phyloP scores from a whole-genome alignment of 73 alveolate genomes.

The Blepharisma stoltei region DNA sequence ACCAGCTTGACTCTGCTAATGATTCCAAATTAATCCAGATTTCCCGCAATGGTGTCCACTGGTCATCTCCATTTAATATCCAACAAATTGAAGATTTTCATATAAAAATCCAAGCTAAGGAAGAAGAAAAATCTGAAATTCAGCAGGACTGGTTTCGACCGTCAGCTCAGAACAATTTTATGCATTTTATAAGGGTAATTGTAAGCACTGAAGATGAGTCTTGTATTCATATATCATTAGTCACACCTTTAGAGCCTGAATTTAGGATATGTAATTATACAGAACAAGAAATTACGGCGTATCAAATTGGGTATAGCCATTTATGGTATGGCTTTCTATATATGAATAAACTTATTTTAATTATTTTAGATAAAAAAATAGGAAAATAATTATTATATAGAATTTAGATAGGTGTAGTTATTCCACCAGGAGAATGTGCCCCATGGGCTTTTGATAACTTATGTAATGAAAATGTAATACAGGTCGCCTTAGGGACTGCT shows the following conservation, averaged over 20 bases:
- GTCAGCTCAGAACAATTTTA: conserved; percentile 5
- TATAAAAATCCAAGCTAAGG: neutral
- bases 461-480: conserved; percentile 33
- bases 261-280: conserved; percentile 7
- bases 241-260: conserved; percentile 40
- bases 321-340: neutral
- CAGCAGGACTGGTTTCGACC: neutral
- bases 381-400: neutral
- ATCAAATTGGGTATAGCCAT: neutral
- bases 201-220: conserved; percentile 64
- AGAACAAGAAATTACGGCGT: neutral
- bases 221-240: conserved; percentile 39
- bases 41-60: conserved; percentile 1
- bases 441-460: conserved; percentile 51
- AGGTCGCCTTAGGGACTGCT: conserved; percentile 35
- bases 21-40: neutral
- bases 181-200: conserved; percentile 42
- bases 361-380: neutral
- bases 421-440: conserved; percentile 7
- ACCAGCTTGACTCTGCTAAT: neutral
- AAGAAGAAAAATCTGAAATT: neutral
- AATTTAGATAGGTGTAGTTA: neutral
- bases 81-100: conserved; percentile 60
- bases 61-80: conserved; percentile 60
- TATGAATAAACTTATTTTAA: neutral